Percentiles rank a stretch among this genome's conserved stretches.
These are phyloP conservation scores for Heterobasidion occidentale DNA, from an alignment of 1,284 basidiomycete genomes.

Conservation along the genomic window DNA sequence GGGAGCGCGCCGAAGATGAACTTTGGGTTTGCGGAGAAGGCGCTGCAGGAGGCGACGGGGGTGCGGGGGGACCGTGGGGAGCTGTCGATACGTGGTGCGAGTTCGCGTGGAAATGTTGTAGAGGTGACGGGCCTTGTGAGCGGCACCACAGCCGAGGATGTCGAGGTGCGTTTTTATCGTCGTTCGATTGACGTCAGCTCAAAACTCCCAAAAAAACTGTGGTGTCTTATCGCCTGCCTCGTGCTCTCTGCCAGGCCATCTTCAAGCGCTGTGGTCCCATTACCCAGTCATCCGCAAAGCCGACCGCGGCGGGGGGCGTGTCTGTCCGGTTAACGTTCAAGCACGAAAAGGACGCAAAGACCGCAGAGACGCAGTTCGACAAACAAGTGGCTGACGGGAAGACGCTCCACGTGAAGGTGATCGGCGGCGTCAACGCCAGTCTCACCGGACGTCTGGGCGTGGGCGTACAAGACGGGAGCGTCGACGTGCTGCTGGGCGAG, in stretches of 20 bases:
- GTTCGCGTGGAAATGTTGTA: conserved; percentile 58
- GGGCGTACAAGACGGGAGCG: conserved; percentile 54
- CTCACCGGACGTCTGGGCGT: conserved; percentile 49
- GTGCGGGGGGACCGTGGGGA: conserved; percentile 19
- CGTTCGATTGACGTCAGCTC: background rate
- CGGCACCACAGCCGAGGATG: conserved; percentile 80
- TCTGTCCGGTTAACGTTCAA: conserved; percentile 72
- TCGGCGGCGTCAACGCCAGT: conserved; percentile 48
- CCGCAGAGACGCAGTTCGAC: conserved; percentile 70
- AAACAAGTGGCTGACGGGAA: conserved; percentile 79
- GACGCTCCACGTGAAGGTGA: conserved; percentile 54
- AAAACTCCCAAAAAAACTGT: background rate
- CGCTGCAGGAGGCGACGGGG: conserved; percentile 25
- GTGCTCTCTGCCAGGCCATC: conserved; percentile 45
- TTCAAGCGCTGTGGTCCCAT: conserved; percentile 77
- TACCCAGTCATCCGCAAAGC: conserved; percentile 38
- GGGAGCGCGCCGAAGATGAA: conserved; percentile 42
- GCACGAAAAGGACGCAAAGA: conserved; percentile 49
- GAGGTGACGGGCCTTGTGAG: conserved; percentile 68
- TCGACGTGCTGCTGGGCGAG: conserved; percentile 60
- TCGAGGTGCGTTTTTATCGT: conserved; percentile 39
- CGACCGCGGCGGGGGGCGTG: conserved; percentile 36
- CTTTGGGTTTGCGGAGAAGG: conserved; percentile 37
- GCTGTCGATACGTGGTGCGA: conserved; percentile 71
- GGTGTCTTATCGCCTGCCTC: background rate